A percentile compares a stretch with the other conserved stretches of the same genome.
These are phyloP conservation scores for Symbiodinium pilosum DNA, from an alignment of 73 alveolate species.

Conservation along the genomic window DNA sequence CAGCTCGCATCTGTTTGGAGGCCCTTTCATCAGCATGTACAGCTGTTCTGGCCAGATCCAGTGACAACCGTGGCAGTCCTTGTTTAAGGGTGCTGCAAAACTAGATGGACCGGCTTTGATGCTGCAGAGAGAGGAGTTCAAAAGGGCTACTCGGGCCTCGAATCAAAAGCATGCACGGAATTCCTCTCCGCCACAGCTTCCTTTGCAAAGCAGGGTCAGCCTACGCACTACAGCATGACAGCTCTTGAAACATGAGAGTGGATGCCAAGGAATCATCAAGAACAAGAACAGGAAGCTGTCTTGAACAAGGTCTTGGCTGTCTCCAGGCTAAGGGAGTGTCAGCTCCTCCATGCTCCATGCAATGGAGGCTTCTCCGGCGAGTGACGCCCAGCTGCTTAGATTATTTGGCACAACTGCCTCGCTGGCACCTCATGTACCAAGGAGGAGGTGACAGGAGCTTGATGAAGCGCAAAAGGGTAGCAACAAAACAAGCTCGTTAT, in stretches of 20 bases:
- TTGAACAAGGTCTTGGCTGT: not conserved
- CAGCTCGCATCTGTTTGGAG: not conserved
- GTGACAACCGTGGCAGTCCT: not conserved
- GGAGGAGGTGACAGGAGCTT: not conserved
- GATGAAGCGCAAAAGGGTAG: not conserved
- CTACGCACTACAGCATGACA: slow-evolving; percentile 25
- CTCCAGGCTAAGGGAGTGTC: not conserved
- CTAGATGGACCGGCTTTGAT: not conserved
- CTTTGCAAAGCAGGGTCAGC: slow-evolving; percentile 21
- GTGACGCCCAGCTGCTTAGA: not conserved
- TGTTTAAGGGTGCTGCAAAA: not conserved
- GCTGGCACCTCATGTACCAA: not conserved
- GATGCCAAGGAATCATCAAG: not conserved
- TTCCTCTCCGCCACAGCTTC: not conserved
- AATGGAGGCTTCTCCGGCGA: not conserved
- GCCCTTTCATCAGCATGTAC: no score
- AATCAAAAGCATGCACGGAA: not conserved
- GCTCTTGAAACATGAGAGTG: not conserved
- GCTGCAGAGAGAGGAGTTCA: not conserved
- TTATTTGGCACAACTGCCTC: not conserved
- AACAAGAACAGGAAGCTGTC: no score
- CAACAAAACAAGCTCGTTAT: no score
- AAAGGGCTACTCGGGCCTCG: no score
- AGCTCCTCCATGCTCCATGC: not conserved
- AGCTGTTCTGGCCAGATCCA: not conserved